Conservation (phyloP, 148 eudicot species). For the Fagopyrum esculentum region DNA sequence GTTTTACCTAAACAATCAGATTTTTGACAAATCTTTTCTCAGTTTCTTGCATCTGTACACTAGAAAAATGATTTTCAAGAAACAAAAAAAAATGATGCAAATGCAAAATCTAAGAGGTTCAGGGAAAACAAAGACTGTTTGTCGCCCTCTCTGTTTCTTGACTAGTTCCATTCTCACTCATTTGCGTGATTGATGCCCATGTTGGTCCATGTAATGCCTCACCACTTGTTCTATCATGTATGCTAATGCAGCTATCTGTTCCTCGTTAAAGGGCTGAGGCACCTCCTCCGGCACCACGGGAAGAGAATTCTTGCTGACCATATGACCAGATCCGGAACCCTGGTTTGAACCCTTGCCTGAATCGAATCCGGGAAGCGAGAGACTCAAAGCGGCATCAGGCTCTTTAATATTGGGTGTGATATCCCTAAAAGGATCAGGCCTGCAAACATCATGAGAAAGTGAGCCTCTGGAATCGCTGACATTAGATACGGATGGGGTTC, state of each 20-base stretch:
- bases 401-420: slow-evolving; percentile 15
- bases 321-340: slow-evolving; percentile 3
- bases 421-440: slow-evolving; percentile 26
- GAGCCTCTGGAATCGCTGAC: slow-evolving; percentile 30
- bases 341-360: neutral
- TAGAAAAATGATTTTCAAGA: slow-evolving; percentile 17
- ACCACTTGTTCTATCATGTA: slow-evolving; percentile 56
- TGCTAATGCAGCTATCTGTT: slow-evolving; percentile 44
- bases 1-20: neutral
- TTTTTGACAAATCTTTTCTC: neutral
- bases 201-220: slow-evolving; percentile 34
- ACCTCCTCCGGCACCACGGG: slow-evolving; percentile 20
- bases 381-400: slow-evolving; percentile 30
- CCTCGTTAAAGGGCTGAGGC: slow-evolving; percentile 31
- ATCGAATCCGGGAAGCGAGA: slow-evolving; percentile 46
- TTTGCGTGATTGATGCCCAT: slow-evolving; percentile 30
- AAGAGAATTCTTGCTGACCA: neutral
- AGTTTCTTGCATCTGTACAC: slow-evolving; percentile 16
- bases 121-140: neutral
- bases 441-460: slow-evolving; percentile 17
- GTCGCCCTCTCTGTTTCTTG: neutral
- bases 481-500: slow-evolving; percentile 43
- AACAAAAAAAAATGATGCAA: neutral
- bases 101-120: neutral
- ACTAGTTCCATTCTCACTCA: neutral